Percentiles rank a stretch among this genome's conserved stretches.
These are phyloP conservation scores for Phytophthora multivora DNA, from an alignment of 352 stramenopile species.

Conservation along the genomic window DNA sequence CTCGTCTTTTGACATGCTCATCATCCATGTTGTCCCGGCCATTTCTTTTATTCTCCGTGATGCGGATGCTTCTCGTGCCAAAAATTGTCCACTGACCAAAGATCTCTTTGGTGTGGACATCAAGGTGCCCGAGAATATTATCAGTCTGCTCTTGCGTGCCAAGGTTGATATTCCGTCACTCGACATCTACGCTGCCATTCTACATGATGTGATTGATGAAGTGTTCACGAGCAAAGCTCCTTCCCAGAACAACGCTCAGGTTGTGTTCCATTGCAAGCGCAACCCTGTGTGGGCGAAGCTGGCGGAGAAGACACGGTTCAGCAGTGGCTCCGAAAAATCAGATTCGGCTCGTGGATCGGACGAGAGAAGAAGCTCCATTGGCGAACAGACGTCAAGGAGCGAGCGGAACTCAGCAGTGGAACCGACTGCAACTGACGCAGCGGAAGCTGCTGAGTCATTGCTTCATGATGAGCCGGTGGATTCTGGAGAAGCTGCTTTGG, in stretches of 20 bases:
- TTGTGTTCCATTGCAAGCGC: constrained; percentile 75
- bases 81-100: constrained; percentile 75
- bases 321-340: constrained; percentile 38
- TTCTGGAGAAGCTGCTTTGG: not conserved
- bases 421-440: constrained; percentile 7
- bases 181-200: constrained; percentile 75
- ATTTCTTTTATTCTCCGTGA: constrained; percentile 84
- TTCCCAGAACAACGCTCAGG: constrained; percentile 71
- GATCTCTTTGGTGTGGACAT: constrained; percentile 68
- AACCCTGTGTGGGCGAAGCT: constrained; percentile 68
- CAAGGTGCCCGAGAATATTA: constrained; percentile 54
- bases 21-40: constrained; percentile 84
- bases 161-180: constrained; percentile 70
- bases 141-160: constrained; percentile 60
- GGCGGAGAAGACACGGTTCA: constrained; percentile 46
- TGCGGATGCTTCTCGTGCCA: constrained; percentile 57
- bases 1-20: constrained; percentile 83
- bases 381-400: constrained; percentile 18
- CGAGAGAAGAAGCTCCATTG: constrained; percentile 38
- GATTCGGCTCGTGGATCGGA: constrained; percentile 42
- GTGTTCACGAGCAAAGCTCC: constrained; percentile 62
- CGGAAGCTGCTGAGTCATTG: constrained; percentile 4
- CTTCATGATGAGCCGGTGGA: constrained; percentile 12
- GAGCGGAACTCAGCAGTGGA: constrained; percentile 25
- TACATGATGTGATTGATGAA: constrained; percentile 82